Base-by-base conservation (phyloP, 2,329 filamentous ascomycete species). In the Fusarium nygamai region DNA sequence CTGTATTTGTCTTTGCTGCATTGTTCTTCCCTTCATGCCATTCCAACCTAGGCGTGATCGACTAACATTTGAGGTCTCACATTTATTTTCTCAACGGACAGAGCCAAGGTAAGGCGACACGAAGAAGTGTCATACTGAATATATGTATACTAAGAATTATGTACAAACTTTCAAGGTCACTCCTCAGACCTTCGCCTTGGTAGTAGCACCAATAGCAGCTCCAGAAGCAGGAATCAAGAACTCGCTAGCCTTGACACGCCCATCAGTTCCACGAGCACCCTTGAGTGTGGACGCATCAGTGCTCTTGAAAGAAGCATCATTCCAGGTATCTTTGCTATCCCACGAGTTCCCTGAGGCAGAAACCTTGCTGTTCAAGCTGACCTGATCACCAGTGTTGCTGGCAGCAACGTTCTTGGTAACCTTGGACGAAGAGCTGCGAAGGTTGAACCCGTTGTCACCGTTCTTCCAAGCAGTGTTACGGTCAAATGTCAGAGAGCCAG, bases 381-480 rank as follows among this genome's bases (percentile, higher is more conserved):
- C 60, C 31, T 77, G 65, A 2, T 63, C 36, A 20, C 56, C 61
- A 1, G 39, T 59, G 50, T 77, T 77, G 44, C 50, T 56, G 6
- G 79, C 82, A 8, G 84, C 84, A 59, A 86, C 78, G 65, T 86
- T 86, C 53, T 77, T 78, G 11, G 69, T 82, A 31, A 86, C 72
- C 22, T 77, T 82, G 6, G 82, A 81, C 2, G 79, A 62, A 1
- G 72, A 77, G 43, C 72, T 76, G n/a, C 71, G 58, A n/a, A 76
- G 64, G 34, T 77, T 62, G 39, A 77, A 77, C 4, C 74, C 75
- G 9, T 66, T 54, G 14, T 82, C 83, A 9, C 78, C 81, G 58
- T 87, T 87, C 70, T 84, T 84, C 82, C 82, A 87, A 8, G 85
- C 85, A 3, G 85, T 87, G 78, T 85, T 86, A 61, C 84, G 80